Evolutionary conservation across 1,139 yeast species (phyloP).

Genomic region (Debaryomyces robertsiae): DNA sequence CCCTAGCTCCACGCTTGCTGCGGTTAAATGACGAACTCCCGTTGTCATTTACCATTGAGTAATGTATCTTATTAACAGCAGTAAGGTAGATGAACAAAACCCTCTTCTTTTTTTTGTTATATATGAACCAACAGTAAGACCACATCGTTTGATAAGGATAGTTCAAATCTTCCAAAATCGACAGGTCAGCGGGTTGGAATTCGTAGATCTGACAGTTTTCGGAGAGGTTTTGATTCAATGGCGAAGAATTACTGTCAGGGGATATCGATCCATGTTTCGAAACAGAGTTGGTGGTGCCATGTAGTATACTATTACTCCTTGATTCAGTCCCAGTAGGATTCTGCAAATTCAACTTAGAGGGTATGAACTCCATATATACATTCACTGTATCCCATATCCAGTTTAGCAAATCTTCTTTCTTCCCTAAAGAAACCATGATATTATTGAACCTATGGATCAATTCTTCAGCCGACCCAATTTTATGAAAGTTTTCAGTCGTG

Average conservation of each 20-base stretch:
- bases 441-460: constrained; percentile 78
- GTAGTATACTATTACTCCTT: constrained; percentile 29
- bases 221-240: constrained; percentile 12
- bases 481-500: constrained; percentile 63
- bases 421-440: constrained; percentile 78
- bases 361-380: constrained; percentile 72
- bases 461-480: constrained; percentile 49
- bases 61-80: constrained; percentile 47
- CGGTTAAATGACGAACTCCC: constrained; percentile 21
- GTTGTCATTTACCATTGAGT: constrained; percentile 34
- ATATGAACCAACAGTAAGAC: constrained; percentile 92
- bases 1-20: constrained; percentile 19
- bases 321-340: constrained; percentile 23
- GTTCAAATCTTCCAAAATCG: constrained; percentile 64
- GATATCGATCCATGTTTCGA: constrained; percentile 13
- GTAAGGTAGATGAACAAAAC: constrained; percentile 77
- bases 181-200: constrained; percentile 77
- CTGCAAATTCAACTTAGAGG: constrained; percentile 30
- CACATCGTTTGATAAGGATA: constrained; percentile 80
- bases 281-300: constrained; percentile 11
- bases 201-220: constrained; percentile 76
- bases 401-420: constrained; percentile 47
- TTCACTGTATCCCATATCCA: constrained; percentile 92
- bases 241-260: constrained; percentile 18
- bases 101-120: constrained; percentile 86